These are phyloP conservation scores for Pichia rugopelliculosa DNA, from an alignment of 805 yeast species.

Conservation along the genomic window DNA sequence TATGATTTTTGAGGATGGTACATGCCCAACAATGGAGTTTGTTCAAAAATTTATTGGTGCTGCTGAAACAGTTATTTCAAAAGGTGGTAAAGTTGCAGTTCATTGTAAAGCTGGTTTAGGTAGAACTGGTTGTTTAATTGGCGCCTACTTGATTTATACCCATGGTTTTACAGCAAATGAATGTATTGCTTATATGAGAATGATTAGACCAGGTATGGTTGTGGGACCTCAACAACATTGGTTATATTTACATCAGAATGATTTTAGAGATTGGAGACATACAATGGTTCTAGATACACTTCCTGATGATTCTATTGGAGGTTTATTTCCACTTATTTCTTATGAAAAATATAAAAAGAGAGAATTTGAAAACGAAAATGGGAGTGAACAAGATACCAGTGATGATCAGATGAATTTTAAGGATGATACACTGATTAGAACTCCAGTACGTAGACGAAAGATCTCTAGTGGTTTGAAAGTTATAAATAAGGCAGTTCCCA, in stretches of 20 bases:
- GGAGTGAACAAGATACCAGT: slow-evolving; percentile 18
- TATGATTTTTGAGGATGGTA: slow-evolving; percentile 96
- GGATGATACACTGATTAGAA: slow-evolving; percentile 40
- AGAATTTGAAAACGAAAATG: slow-evolving; percentile 22
- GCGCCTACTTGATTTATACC: slow-evolving; percentile 92
- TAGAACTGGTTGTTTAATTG: slow-evolving; percentile 94
- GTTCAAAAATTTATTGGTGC: slow-evolving; percentile 93
- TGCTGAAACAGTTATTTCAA: slow-evolving; percentile 77
- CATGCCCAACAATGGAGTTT: slow-evolving; percentile 91
- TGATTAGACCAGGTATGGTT: slow-evolving; percentile 98
- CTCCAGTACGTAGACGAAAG: slow-evolving; percentile 68
- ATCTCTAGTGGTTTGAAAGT: slow-evolving; percentile 58
- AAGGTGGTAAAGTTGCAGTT: slow-evolving; percentile 94
- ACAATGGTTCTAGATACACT: slow-evolving; percentile 74
- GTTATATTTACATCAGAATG: slow-evolving; percentile 93
- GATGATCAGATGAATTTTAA: slow-evolving; percentile 22
- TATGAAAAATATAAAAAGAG: slow-evolving; percentile 56
- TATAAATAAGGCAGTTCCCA: slow-evolving; percentile 70
- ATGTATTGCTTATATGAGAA: slow-evolving; percentile 93
- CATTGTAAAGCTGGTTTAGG: slow-evolving; percentile 99
- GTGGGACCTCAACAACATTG: slow-evolving; percentile 99
- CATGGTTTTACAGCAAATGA: slow-evolving; percentile 97
- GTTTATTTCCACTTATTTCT: slow-evolving; percentile 52
- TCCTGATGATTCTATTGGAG: slow-evolving; percentile 62
- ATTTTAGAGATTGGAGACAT: slow-evolving; percentile 92